Evolutionary conservation across 352 stramenopile genomes (phyloP), one percentile per base, ranked within the genome.

Genomic region (Globisporangium acanthophoron): DNA sequence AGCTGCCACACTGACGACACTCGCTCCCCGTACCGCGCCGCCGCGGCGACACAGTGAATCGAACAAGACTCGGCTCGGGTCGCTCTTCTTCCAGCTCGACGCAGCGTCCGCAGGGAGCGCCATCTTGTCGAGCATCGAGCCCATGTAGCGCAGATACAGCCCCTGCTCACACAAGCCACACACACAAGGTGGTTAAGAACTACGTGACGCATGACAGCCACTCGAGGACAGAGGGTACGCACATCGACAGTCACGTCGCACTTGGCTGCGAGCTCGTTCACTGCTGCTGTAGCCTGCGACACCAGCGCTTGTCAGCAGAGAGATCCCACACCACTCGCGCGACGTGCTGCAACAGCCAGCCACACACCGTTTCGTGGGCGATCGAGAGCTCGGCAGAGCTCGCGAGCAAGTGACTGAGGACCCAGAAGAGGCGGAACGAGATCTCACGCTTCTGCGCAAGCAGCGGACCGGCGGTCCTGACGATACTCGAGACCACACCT

Each of bases 361-460:
- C 11, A 47, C 45, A 16, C 52, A 89, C 84, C 65, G 69, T 80
- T 62, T 89, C 71, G 40, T 71, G 68, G 0, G 84, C 78, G 52
- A 76, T 43, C 2, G 80, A 88, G 0, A 60, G 56, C 29, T 89
- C 74, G 0, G 69, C 54, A 9, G 84, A 71, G 8, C 74, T 73
- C 3, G 85, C 82, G 5, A 94, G 59, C 9, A 94, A 56, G 56
- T 92, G 78, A 40, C 70, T 92, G 40, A 94, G 63, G 13, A 94
- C 71, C 85, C 85, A 92, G 45, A 94, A 92, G 8, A 94, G 67
- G 8, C 79, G 75, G 45, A 94, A 92, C 4, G 62, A 68, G 44
- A 81, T 66, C 20, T 81, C 64, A n/a, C 80, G 72, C 41, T 74
- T 71, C 33, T 66, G 68, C 2, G 64, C 18, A 5, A 91, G 56